phyloP scores from a whole-genome alignment of 1,284 basidiomycete species.

The Pascua sp. region DNA sequence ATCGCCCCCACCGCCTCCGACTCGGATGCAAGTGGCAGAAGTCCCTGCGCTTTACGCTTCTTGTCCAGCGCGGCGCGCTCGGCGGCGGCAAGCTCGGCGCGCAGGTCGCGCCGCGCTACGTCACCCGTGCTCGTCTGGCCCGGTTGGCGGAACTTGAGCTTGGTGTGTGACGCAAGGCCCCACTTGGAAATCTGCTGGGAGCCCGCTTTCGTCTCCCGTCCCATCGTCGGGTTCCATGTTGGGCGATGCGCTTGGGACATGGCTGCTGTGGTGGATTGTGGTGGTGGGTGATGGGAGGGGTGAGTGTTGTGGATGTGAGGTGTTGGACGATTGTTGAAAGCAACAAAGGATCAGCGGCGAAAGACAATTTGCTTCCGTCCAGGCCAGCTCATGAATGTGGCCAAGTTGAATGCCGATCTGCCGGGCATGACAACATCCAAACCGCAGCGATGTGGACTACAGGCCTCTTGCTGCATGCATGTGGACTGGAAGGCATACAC shows the following conservation, averaged over 20 bases:
- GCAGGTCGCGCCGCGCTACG: conserved; percentile 71
- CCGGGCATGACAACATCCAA: too few species aligned
- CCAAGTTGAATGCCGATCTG: too few species aligned
- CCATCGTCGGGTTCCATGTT: conserved; percentile 50
- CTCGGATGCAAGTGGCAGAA: conserved; percentile 47
- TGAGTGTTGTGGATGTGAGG: neutral
- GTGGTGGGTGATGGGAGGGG: neutral
- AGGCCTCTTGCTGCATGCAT: too few species aligned
- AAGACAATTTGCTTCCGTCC: neutral
- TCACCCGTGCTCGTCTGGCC: conserved; percentile 76
- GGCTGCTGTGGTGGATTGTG: conserved; percentile 1
- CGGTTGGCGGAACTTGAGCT: conserved; percentile 90
- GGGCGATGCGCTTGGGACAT: conserved; percentile 51
- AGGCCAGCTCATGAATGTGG: too few species aligned
- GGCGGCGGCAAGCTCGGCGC: conserved; percentile 73
- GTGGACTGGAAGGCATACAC: too few species aligned
- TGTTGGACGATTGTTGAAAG: neutral
- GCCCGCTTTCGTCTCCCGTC: conserved; percentile 62
- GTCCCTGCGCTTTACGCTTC: conserved; percentile 82
- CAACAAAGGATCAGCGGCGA: too few species aligned
- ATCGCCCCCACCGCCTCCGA: conserved; percentile 28
- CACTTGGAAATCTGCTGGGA: conserved; percentile 83
- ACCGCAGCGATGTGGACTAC: too few species aligned
- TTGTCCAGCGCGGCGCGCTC: conserved; percentile 78
- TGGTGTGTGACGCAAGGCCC: conserved; percentile 88